Base-by-base conservation (phyloP, 495 filamentous ascomycete genomes). In the Hypoxylon lienhwacheense region DNA sequence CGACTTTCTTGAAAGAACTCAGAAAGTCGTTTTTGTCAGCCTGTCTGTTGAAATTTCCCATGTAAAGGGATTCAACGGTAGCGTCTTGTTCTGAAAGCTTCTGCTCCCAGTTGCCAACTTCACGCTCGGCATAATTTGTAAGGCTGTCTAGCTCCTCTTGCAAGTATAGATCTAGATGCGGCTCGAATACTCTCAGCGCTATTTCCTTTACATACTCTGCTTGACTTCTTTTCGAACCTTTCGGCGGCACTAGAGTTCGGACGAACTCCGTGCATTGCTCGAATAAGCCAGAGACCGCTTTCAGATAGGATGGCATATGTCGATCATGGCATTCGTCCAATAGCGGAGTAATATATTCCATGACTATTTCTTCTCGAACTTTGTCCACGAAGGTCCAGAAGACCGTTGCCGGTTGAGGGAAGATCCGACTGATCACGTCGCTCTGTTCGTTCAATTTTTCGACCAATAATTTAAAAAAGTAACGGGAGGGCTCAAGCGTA, bases 11-110 rank as follows among this genome's bases (percentile, higher is more conserved):
- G 76, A 99, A 99, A 1, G 91, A 95, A 12, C 83, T 92, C 58
- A 99, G 65, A 63, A 99, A 99, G 68, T 99, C 95, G 34, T 86
- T 84, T 69, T 99, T 99, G 64, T 93, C 95, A 2, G 89, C 92
- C 73, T 96, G 90, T 20, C 95, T 82, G 54, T 90, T 96, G 65
- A 97, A 81, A 64, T 88, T 96, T 6, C 85, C 88, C 91, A 97
- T 96, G 70, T 90, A 89, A 63, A 95, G 92, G 0, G 89, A 91
- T 67, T 97, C 92, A 11, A 87, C 88, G 4, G 87, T 87, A 24
- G 90, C 90, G 37, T 96, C 91, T 68, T 95, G 88, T 47, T 93
- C 93, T 1, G 86, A 87, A 22, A 96, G 79, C 68, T 92, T 89
- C 69, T 86, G 87, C 68, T 95, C 92, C 93, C 93, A 99, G 7